phyloP scores from a whole-genome alignment of 805 yeast species.

The Debaryomyces tyrocola region DNA sequence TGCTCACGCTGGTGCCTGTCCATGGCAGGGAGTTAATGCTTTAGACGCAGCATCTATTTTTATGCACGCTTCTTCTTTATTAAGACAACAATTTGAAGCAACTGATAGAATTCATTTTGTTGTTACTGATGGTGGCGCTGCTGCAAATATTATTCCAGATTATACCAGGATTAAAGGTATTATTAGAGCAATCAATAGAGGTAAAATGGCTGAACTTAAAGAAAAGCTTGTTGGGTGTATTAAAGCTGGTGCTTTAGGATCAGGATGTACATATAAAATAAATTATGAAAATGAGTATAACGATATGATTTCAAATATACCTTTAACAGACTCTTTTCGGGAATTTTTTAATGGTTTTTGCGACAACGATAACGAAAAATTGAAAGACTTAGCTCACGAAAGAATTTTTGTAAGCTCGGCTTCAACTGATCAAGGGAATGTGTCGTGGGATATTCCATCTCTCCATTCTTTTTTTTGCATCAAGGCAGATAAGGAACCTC shows the following conservation, averaged over 20 bases:
- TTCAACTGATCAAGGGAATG: conserved; percentile 21
- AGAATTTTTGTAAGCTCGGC: conserved; percentile 13
- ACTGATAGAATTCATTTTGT: conserved; percentile 22
- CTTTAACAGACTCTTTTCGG: conserved; percentile 5
- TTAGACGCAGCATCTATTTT: conserved; percentile 24
- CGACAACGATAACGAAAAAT: neutral
- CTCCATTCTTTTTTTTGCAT: conserved; percentile 10
- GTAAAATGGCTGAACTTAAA: conserved; percentile 15
- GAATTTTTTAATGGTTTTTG: neutral
- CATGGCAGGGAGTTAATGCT: conserved; percentile 28
- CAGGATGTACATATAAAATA: conserved; percentile 30
- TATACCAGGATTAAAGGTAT: conserved; percentile 14
- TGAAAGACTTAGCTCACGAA: conserved; percentile 9
- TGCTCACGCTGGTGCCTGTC: conserved; percentile 27
- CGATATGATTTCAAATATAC: conserved; percentile 14
- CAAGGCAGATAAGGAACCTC: too few relatives aligned
- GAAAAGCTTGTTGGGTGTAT: conserved; percentile 26
- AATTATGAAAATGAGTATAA: conserved; percentile 25
- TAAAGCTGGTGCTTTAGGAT: conserved; percentile 23
- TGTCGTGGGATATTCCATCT: conserved; percentile 19
- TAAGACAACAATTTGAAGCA: conserved; percentile 24
- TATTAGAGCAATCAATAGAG: conserved; percentile 15
- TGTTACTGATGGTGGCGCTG: conserved; percentile 19
- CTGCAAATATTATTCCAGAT: conserved; percentile 23
- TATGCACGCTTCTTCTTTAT: conserved; percentile 21